Percentiles rank a stretch among this genome's conserved stretches.
These are phyloP conservation scores for Rhizophora mangle DNA, from an alignment of 345 rosid genomes.

Conservation along the genomic window DNA sequence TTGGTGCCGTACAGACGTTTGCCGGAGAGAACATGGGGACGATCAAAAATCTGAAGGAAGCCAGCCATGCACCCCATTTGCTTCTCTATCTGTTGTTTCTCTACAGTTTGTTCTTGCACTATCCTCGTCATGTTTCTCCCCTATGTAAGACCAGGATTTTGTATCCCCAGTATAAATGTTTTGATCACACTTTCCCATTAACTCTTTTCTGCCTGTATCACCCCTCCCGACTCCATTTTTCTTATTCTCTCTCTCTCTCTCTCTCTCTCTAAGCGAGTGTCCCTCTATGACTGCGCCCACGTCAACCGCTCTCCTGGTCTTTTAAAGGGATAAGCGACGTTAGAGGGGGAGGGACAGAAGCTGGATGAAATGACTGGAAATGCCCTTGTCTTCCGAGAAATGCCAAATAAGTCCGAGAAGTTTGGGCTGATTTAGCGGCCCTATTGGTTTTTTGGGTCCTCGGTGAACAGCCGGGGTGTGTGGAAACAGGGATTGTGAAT, in stretches of 20 bases:
- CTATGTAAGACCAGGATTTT: neutral
- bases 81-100: slow-evolving; percentile 56
- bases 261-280: neutral
- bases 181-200: neutral
- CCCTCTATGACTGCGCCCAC: slow-evolving; percentile 24
- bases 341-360: slow-evolving; percentile 14
- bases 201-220: slow-evolving; percentile 8
- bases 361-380: slow-evolving; percentile 20
- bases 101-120: slow-evolving; percentile 49
- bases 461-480: neutral
- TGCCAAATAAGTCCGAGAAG: slow-evolving; percentile 8
- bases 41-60: slow-evolving; percentile 92
- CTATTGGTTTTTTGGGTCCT: slow-evolving; percentile 8
- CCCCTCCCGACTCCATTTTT: slow-evolving; percentile 23
- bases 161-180: neutral
- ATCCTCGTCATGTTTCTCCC: slow-evolving; percentile 39
- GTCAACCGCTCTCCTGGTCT: slow-evolving; percentile 64
- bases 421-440: slow-evolving; percentile 1
- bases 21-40: slow-evolving; percentile 60
- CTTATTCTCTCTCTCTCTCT: neutral
- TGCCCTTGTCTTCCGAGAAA: slow-evolving; percentile 19
- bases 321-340: slow-evolving; percentile 42
- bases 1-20: slow-evolving; percentile 57
- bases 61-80: slow-evolving; percentile 98
- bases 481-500: neutral